A percentile compares a stretch with the other conserved stretches of the same genome.
These are phyloP conservation scores for Knufia petricola DNA, from an alignment of 2,329 filamentous ascomycete species.

Conservation along the genomic window DNA sequence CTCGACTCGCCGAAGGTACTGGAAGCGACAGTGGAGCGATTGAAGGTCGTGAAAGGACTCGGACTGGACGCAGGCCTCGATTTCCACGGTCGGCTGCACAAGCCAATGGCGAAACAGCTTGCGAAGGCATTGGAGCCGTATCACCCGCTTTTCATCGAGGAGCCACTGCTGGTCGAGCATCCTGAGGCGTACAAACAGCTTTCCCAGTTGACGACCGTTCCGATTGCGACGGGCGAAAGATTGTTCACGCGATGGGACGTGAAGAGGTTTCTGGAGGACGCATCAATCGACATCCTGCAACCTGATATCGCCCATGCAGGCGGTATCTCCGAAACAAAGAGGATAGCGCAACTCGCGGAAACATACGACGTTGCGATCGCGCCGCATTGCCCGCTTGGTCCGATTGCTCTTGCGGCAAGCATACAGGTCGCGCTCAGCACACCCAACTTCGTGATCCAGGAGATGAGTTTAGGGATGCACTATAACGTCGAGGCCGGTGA, in stretches of 20 bases:
- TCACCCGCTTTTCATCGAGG: conserved; percentile 61
- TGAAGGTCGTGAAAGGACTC: conserved; percentile 58
- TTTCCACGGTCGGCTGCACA: conserved; percentile 66
- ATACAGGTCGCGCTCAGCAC: conserved; percentile 52
- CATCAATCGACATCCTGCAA: conserved; percentile 59
- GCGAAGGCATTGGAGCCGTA: conserved; percentile 55
- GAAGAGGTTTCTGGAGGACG: conserved; percentile 56
- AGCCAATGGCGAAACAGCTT: conserved; percentile 66
- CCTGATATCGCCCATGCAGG: conserved; percentile 61
- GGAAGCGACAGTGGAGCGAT: conserved; percentile 53
- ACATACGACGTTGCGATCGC: conserved; percentile 61
- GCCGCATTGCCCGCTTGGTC: conserved; percentile 62
- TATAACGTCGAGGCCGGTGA: conserved; percentile 57
- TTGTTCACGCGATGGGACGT: conserved; percentile 63
- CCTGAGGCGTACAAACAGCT: conserved; percentile 53
- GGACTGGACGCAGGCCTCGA: conserved; percentile 67
- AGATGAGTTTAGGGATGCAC: conserved; percentile 71
- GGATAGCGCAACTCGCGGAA: conserved; percentile 60
- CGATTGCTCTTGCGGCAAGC: conserved; percentile 59
- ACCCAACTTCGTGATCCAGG: conserved; percentile 60
- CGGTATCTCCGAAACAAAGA: conserved; percentile 58
- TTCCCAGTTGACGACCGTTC: conserved; percentile 45
- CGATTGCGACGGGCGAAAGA: conserved; percentile 61
- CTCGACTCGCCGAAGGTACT: conserved; percentile 60
- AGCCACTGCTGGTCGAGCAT: conserved; percentile 59